phyloP scores from a whole-genome alignment of 192 early-diverging fungal genomes.

The Kappamyces sp. region DNA sequence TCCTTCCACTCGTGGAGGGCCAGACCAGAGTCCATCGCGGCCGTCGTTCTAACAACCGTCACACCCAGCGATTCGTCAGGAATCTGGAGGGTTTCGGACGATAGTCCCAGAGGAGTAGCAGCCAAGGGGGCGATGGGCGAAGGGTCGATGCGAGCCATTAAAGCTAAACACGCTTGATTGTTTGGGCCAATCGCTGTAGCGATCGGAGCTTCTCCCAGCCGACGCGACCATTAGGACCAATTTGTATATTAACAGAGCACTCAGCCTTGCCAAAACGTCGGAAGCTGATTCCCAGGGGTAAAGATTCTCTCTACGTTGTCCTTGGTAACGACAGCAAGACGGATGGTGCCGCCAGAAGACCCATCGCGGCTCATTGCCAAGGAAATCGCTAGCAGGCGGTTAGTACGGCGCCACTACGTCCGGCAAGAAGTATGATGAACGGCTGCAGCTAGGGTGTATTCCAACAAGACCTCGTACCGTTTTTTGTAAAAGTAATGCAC shows the following conservation, averaged over 20 bases:
- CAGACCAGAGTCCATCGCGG: not conserved
- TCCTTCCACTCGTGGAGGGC: not conserved
- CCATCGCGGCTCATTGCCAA: constrained; percentile 95
- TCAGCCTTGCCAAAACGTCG: constrained; percentile 48
- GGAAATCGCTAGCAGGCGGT: constrained; percentile 58
- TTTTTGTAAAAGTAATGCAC: constrained; percentile 88
- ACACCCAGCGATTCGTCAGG: not conserved
- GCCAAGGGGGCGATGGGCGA: not conserved
- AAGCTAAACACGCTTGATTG: not conserved
- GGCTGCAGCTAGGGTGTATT: not conserved
- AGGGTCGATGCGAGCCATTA: not conserved
- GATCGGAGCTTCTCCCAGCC: not conserved
- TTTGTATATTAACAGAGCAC: not conserved
- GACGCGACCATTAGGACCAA: not conserved
- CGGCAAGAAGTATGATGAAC: not conserved
- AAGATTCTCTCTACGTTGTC: constrained; percentile 83
- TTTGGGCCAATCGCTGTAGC: not conserved
- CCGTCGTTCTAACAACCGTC: not conserved
- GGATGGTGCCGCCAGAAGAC: constrained; percentile 92
- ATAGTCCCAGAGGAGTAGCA: not conserved
- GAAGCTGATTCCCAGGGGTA: constrained; percentile 65
- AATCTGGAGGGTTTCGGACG: not conserved
- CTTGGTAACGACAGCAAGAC: constrained; percentile 88
- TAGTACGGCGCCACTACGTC: not conserved
- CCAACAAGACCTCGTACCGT: constrained; percentile 48